A percentile compares a stretch with the other conserved stretches of the same genome.
Evolutionary conservation across 2,329 filamentous ascomycete genomes (phyloP).

Genomic region (Amylocarpus encephaloides): DNA sequence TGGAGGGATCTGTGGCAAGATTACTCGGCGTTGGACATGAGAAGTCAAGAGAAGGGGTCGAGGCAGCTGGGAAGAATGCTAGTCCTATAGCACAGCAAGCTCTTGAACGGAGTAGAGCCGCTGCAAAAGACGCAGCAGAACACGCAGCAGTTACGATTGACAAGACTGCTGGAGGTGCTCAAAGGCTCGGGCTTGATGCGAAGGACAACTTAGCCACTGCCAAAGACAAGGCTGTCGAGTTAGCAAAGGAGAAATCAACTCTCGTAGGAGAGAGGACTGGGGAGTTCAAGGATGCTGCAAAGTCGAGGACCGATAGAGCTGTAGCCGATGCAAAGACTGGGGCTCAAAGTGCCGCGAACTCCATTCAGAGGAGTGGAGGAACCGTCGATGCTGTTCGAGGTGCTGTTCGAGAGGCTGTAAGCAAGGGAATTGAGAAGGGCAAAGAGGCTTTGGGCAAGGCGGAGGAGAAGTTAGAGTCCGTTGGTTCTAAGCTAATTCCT

Average conservation of each 20-base stretch:
- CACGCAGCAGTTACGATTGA: slow-evolving; percentile 20
- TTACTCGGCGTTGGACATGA: slow-evolving; percentile 32
- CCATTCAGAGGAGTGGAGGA: slow-evolving; percentile 27
- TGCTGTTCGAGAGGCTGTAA: slow-evolving; percentile 32
- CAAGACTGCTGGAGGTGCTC: slow-evolving; percentile 19
- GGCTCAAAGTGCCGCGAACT: slow-evolving; percentile 20
- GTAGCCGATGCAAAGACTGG: slow-evolving; percentile 21
- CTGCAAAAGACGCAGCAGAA: slow-evolving; percentile 22
- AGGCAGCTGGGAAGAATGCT: slow-evolving; percentile 28
- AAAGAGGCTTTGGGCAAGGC: slow-evolving; percentile 35
- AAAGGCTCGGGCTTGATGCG: slow-evolving; percentile 1
- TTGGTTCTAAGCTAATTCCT: slow-evolving; percentile 30
- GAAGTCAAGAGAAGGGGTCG: slow-evolving; percentile 27
- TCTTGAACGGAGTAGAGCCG: slow-evolving; percentile 35
- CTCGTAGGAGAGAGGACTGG: slow-evolving; percentile 20
- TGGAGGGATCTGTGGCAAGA: slow-evolving; percentile 44
- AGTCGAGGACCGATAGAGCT: slow-evolving; percentile 24
- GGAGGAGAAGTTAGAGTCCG: slow-evolving; percentile 34
- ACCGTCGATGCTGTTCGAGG: slow-evolving; percentile 36
- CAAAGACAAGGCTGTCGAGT: slow-evolving; percentile 6
- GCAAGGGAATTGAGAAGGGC: slow-evolving; percentile 30
- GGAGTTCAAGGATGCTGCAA: slow-evolving; percentile 29
- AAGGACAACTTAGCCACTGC: slow-evolving; percentile 17
- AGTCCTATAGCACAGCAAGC: slow-evolving; percentile 33
- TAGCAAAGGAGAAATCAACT: slow-evolving; percentile 18